Conservation (phyloP, 2,329 filamentous ascomycete genomes). For the Lomentospora prolificans region DNA sequence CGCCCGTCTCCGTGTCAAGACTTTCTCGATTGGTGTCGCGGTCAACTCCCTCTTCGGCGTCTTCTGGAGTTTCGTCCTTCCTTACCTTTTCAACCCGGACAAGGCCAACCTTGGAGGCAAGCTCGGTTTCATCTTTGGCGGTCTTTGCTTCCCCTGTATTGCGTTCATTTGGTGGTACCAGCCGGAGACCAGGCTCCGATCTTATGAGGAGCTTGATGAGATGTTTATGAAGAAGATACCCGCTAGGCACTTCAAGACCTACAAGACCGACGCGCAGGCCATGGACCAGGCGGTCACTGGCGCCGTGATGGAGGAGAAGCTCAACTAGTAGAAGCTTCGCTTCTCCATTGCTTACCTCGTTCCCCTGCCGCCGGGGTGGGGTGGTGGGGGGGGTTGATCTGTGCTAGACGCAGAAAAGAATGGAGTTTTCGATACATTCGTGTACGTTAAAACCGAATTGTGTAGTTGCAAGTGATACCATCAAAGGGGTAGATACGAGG, state of each 20-base stretch:
- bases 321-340: background rate
- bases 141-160: slow-evolving; percentile 19
- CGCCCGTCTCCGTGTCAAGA: slow-evolving; percentile 23
- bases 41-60: slow-evolving; percentile 17
- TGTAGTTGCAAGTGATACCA: too few relatives aligned
- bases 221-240: slow-evolving; percentile 15
- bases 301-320: background rate
- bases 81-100: slow-evolving; percentile 16
- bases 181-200: slow-evolving; percentile 9
- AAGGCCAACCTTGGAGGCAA: slow-evolving; percentile 23
- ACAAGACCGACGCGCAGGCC: slow-evolving; percentile 10
- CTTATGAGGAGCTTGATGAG: slow-evolving; percentile 9
- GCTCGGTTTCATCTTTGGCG: slow-evolving; percentile 27
- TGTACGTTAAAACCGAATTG: too few relatives aligned
- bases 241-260: slow-evolving; percentile 17
- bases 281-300: background rate
- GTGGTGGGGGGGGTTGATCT: too few relatives aligned
- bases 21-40: slow-evolving; percentile 15
- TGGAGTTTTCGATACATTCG: too few relatives aligned
- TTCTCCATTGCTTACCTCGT: background rate
- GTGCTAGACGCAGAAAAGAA: too few relatives aligned
- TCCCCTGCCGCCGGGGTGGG: too few relatives aligned
- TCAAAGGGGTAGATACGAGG: too few relatives aligned
- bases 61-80: slow-evolving; percentile 11
- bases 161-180: slow-evolving; percentile 9